These are phyloP conservation scores for Geosmithia putterillii DNA, from an alignment of 2,329 filamentous ascomycete genomes.

Conservation along the genomic window DNA sequence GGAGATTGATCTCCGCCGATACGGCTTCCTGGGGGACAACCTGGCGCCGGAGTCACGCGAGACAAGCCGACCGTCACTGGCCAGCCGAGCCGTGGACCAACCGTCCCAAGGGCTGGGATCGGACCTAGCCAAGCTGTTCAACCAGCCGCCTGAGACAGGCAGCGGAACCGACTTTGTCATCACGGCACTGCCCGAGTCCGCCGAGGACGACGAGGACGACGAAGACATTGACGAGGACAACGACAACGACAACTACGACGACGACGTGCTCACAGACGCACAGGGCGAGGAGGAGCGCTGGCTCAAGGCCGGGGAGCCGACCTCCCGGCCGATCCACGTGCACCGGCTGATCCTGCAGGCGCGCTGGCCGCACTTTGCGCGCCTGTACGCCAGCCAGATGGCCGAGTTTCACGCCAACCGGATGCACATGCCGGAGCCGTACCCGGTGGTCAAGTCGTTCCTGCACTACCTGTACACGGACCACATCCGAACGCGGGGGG, in stretches of 20 bases:
- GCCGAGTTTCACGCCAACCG: constrained; percentile 92
- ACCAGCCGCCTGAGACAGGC: constrained; percentile 70
- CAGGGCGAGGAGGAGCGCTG: constrained; percentile 36
- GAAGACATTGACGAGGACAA: constrained; percentile 46
- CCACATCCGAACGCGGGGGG: constrained; percentile 52
- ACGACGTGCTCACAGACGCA: constrained; percentile 27
- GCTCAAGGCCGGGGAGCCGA: constrained; percentile 49
- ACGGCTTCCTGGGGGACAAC: constrained; percentile 79
- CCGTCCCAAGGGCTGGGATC: constrained; percentile 62
- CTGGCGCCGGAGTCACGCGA: constrained; percentile 41
- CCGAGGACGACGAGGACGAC: constrained; percentile 58
- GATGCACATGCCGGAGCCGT: constrained; percentile 96
- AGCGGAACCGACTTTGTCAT: constrained; percentile 86
- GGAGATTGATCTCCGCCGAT: constrained; percentile 82
- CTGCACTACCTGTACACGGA: constrained; percentile 96
- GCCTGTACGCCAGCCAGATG: constrained; percentile 90
- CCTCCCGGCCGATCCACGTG: constrained; percentile 80
- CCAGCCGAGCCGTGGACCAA: constrained; percentile 34
- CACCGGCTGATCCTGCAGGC: constrained; percentile 90
- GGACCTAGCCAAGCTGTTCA: constrained; percentile 79
- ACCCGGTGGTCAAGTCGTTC: constrained; percentile 86
- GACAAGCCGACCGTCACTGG: constrained; percentile 35
- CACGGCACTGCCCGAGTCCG: constrained; percentile 49
- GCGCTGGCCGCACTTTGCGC: constrained; percentile 92
- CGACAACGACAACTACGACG: constrained; percentile 26